Conservation (phyloP, 2,329 filamentous ascomycete species). For the Colletotrichum camelliae region DNA sequence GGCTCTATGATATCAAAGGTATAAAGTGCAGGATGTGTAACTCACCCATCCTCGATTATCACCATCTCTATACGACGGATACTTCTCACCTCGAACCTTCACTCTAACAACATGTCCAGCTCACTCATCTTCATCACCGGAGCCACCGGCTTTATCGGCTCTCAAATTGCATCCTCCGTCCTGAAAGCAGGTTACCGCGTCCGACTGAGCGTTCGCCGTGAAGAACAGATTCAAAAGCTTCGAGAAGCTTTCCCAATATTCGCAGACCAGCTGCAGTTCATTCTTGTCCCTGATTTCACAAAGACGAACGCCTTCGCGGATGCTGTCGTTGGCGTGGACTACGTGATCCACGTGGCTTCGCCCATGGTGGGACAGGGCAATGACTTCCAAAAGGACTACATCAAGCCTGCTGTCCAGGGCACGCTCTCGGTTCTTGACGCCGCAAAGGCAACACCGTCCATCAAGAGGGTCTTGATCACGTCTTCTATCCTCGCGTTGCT, state of each 20-base stretch:
- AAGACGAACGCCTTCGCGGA: not conserved
- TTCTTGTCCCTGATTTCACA: not conserved
- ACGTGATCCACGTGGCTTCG: constrained; percentile 2
- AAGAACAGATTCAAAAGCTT: not conserved
- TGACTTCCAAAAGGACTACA: not conserved
- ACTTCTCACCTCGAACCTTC: not conserved
- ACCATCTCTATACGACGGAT: not conserved
- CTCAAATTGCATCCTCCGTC: not conserved
- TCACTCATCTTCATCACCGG: constrained; percentile 9
- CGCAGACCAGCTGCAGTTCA: not conserved
- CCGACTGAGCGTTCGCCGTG: not conserved
- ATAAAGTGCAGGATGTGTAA: not conserved
- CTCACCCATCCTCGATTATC: not conserved
- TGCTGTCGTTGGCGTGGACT: not conserved
- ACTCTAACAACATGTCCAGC: not conserved
- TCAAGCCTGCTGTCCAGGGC: not conserved
- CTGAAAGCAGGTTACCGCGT: constrained; percentile 1
- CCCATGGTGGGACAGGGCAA: not conserved
- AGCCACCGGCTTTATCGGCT: constrained; percentile 11
- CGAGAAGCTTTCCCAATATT: not conserved
- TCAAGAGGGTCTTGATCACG: not conserved
- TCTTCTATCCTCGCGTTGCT: not conserved
- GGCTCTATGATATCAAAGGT: not conserved
- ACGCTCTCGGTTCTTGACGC: not conserved
- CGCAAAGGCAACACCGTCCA: not conserved